phyloP scores from a whole-genome alignment of 2,329 filamentous ascomycete species.

The Epichloe brachyelytri region DNA sequence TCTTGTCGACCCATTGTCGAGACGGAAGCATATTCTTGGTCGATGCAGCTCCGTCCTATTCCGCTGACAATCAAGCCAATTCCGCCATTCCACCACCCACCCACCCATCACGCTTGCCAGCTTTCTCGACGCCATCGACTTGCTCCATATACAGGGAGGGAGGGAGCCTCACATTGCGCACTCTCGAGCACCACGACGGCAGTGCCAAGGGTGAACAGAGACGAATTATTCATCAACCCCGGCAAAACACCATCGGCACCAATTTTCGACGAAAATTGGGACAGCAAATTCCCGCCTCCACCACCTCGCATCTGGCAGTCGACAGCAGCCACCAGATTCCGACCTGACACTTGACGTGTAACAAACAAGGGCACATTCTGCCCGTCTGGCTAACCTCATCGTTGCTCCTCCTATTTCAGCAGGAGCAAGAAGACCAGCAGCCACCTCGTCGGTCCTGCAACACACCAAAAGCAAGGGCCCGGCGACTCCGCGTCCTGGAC shows the following conservation, averaged over 20 bases:
- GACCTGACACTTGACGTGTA: neutral
- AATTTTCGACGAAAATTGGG: neutral
- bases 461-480: neutral
- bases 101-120: neutral
- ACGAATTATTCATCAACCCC: neutral
- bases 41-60: neutral
- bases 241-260: neutral
- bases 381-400: neutral
- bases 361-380: neutral
- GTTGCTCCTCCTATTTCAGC: neutral
- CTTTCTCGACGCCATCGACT: neutral
- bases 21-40: too few relatives aligned
- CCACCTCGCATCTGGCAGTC: neutral
- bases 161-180: neutral
- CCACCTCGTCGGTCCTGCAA: neutral
- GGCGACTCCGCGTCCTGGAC: constrained; percentile 5
- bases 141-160: neutral
- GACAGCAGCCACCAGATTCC: neutral
- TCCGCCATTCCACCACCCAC: neutral
- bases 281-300: neutral
- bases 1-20: too few relatives aligned
- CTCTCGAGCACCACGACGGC: neutral
- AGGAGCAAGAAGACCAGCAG: neutral
- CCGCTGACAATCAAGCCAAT: neutral
- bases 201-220: neutral